Percentiles rank a stretch among this genome's conserved stretches.
Evolutionary conservation across 2,329 filamentous ascomycete species (phyloP).

Genomic region (Thelonectria olida): DNA sequence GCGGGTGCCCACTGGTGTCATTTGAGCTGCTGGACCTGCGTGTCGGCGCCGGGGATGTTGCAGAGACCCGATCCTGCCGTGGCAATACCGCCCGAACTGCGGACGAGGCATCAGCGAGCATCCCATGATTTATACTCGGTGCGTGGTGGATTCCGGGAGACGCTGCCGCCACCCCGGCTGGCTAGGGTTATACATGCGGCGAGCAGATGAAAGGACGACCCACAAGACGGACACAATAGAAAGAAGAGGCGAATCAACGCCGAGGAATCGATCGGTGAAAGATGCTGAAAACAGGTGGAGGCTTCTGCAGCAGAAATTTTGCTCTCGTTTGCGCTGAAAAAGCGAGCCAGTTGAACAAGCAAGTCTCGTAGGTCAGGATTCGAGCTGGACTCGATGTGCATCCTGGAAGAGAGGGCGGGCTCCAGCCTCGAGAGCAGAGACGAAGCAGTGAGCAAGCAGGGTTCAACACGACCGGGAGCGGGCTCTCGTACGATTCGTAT

Average conservation of each 20-base stretch:
- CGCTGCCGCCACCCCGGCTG: background rate
- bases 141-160: background rate
- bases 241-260: background rate
- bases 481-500: background rate
- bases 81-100: background rate
- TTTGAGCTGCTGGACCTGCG: background rate
- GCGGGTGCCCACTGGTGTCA: background rate
- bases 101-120: background rate
- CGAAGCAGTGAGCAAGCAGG: background rate
- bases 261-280: background rate
- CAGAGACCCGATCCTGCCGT: background rate
- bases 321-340: conserved; percentile 12
- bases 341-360: conserved; percentile 10
- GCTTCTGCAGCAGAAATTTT: conserved; percentile 6
- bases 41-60: background rate
- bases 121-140: background rate
- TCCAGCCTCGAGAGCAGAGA: background rate
- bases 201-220: background rate
- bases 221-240: background rate
- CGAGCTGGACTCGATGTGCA: background rate
- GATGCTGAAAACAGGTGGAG: background rate
- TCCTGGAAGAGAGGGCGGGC: background rate
- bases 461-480: background rate
- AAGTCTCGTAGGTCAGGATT: conserved; percentile 10
- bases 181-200: background rate